Base-by-base conservation (phyloP, 257 asterid species). In the Verbena officinalis region DNA sequence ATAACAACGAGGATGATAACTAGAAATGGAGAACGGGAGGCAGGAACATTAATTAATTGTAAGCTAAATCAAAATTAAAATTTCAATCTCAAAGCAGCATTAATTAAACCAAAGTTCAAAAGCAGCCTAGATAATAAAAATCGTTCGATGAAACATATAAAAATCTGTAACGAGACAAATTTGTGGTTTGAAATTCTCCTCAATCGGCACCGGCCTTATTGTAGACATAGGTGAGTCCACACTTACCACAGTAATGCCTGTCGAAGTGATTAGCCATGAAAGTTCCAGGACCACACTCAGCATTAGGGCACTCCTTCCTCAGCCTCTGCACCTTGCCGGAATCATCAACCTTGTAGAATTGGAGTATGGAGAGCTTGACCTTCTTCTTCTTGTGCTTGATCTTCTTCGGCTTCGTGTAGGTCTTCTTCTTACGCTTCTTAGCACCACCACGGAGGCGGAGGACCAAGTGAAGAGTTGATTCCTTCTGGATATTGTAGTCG, bases 381-480 rank as follows among this genome's bases (percentile, higher is more conserved):
- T 85, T 85, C 89, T 76, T 85, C 31, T 80, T 46, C 81, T 85
- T 85, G 68, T 85, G 93, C 82, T 85, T 85, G 71, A 85, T 76
- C 80, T 85, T 85, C 82, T 83, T 85, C 1, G 93, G 93, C 78
- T 85, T 85, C 6, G 89, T 85, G 78, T 83, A 85, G 16, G 89
- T 85, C 87, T 85, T 83, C 89, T 85, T 85, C 92, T 85, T 85
- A 9, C 89, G 56, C 85, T 85, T 85, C 84, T 85, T 85, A 0
- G 93, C 93, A 9, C 92, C 92, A 7, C 92, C 92, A 7, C 92
- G 89, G 24, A 85, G 89, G 11, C 89, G 82, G 65, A 85, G 86
- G 23, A 85, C 89, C 0, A 85, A 78, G 70, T 85, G 89, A 59
- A 85, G 92, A 0, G 92, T 85, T 1, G 91, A 84, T 59, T 84